phyloP scores from a whole-genome alignment of 202 grass and related monocot genomes.

The Panicum virgatum region DNA sequence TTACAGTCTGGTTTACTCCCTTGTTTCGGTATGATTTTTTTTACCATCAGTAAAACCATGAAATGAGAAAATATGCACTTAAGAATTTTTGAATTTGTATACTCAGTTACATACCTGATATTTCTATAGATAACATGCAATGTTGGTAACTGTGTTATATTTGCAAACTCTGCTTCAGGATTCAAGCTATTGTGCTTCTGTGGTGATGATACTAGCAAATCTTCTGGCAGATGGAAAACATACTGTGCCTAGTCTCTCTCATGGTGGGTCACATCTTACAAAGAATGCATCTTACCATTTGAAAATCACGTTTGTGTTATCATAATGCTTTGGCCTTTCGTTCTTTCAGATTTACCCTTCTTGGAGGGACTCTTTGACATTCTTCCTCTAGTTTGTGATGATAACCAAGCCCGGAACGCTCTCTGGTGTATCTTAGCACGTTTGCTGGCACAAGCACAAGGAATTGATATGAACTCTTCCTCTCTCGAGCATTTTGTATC shows the following conservation, averaged over 20 bases:
- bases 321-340: not conserved
- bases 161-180: conserved; percentile 55
- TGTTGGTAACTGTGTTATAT: not conserved
- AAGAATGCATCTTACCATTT: conserved; percentile 28
- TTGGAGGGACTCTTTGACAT: conserved; percentile 68
- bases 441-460: conserved; percentile 51
- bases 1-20: conserved; percentile 5
- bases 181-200: conserved; percentile 58
- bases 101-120: conserved; percentile 7
- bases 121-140: conserved; percentile 17
- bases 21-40: not conserved
- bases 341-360: conserved; percentile 69
- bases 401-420: conserved; percentile 63
- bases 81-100: conserved; percentile 25
- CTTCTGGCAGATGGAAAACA: conserved; percentile 71
- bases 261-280: conserved; percentile 55
- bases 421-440: conserved; percentile 72
- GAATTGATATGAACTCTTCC: conserved; percentile 35
- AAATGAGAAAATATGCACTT: not conserved
- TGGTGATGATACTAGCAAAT: conserved; percentile 86
- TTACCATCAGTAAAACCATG: conserved; percentile 4
- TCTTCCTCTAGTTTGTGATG: conserved; percentile 73
- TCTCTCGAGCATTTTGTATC: conserved; percentile 46
- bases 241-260: conserved; percentile 47
- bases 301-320: conserved; percentile 39